Conservation (phyloP, 73 alveolate species). For the Effrenium voratum region DNA sequence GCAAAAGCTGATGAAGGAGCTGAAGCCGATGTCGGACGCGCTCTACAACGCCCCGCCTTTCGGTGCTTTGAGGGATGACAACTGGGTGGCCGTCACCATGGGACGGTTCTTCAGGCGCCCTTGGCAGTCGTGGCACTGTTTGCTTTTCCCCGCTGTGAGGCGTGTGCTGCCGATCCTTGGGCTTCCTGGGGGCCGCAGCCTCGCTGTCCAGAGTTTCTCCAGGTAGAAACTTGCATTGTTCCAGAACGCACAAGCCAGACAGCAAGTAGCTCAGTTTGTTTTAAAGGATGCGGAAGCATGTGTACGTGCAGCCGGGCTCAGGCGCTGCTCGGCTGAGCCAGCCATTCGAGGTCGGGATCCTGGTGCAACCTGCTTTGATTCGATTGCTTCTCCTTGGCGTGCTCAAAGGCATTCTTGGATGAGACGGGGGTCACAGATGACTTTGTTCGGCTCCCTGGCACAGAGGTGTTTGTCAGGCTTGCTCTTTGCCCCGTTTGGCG, state of each 20-base stretch:
- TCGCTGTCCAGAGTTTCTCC: too few species aligned
- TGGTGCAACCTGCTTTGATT: neutral
- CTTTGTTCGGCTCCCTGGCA: conserved; percentile 22
- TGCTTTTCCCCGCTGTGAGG: too few species aligned
- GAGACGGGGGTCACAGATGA: conserved; percentile 63
- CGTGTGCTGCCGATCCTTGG: conserved; percentile 53
- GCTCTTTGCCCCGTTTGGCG: too few species aligned
- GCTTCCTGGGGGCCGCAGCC: conserved; percentile 73
- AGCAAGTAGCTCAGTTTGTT: too few species aligned
- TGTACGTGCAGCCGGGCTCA: too few species aligned
- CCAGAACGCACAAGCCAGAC: neutral
- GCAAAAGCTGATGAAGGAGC: conserved; percentile 64
- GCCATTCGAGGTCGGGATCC: conserved; percentile 39
- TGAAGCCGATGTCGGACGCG: conserved; percentile 90
- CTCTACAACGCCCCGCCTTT: conserved; percentile 90
- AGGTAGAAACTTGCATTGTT: too few species aligned
- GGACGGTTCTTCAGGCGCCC: conserved; percentile 50
- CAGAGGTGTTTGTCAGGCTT: too few species aligned
- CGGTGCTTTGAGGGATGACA: conserved; percentile 82
- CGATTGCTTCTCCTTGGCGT: neutral
- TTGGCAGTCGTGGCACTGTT: too few species aligned
- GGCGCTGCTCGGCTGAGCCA: conserved; percentile 76
- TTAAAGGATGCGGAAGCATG: too few species aligned
- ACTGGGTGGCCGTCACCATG: conserved; percentile 71
- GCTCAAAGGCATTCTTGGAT: conserved; percentile 37